Conservation (phyloP, 2,329 filamentous ascomycete species). For the Ophiocordyceps camponoti-rufipedis region DNA sequence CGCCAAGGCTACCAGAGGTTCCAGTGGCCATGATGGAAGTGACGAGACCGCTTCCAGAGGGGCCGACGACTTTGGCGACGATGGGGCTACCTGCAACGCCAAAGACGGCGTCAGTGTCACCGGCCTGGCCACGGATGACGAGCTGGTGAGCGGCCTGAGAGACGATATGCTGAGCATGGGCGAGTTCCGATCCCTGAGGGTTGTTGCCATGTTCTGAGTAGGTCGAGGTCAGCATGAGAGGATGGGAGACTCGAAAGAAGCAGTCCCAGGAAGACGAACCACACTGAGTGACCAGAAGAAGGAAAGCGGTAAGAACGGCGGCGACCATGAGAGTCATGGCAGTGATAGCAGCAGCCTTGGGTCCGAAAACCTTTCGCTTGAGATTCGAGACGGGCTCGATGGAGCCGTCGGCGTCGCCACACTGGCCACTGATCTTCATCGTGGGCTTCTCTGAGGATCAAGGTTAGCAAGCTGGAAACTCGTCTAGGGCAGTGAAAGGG, state of each 20-base stretch:
- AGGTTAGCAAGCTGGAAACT: not conserved
- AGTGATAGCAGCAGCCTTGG: not conserved
- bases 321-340: not conserved
- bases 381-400: not conserved
- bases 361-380: not conserved
- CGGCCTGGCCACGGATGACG: conserved; percentile 6
- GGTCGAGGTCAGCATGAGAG: not conserved
- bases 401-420: not conserved
- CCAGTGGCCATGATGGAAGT: conserved; percentile 1
- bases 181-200: conserved; percentile 2
- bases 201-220: not conserved
- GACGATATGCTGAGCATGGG: conserved; percentile 5
- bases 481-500: not conserved
- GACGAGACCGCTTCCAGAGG: conserved; percentile 4
- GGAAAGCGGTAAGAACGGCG: not conserved
- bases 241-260: not conserved
- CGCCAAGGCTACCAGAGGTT: not conserved
- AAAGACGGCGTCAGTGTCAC: conserved; percentile 3
- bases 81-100: conserved; percentile 4
- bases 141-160: conserved; percentile 7
- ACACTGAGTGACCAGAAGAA: not conserved
- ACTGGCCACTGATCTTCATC: not conserved
- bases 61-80: conserved; percentile 1
- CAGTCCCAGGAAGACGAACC: not conserved
- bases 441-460: not conserved